phyloP scores from a whole-genome alignment of 108 stramenopile species.

The Fistulifera solaris region DNA sequence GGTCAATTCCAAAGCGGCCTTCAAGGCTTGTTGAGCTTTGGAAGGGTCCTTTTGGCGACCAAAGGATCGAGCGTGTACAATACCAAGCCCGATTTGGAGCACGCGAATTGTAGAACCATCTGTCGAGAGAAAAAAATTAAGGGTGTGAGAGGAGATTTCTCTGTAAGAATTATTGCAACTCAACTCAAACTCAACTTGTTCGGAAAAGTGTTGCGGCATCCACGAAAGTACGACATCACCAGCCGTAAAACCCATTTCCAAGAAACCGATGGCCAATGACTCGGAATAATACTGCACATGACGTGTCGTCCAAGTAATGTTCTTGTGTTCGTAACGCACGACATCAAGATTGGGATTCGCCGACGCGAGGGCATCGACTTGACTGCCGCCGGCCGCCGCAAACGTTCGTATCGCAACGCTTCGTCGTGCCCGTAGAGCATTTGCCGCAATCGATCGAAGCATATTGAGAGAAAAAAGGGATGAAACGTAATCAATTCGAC shows the following conservation, averaged over 20 bases:
- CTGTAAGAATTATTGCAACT: slow-evolving; percentile 3
- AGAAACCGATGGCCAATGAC: slow-evolving; percentile 67
- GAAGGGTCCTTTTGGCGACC: slow-evolving; percentile 54
- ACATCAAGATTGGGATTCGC: slow-evolving; percentile 71
- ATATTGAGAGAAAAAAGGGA: too few relatives aligned
- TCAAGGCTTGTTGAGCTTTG: slow-evolving; percentile 54
- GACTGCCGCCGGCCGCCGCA: slow-evolving; percentile 14
- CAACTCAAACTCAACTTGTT: slow-evolving; percentile 47
- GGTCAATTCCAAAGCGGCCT: slow-evolving; percentile 60
- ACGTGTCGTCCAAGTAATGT: slow-evolving; percentile 70
- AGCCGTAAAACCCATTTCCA: slow-evolving; percentile 69
- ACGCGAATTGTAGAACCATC: slow-evolving; percentile 88
- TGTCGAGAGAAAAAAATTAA: slow-evolving; percentile 18
- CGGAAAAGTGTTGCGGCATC: slow-evolving; percentile 74
- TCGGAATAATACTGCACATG: slow-evolving; percentile 74
- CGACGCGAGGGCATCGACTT: slow-evolving; percentile 35
- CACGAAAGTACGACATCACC: slow-evolving; percentile 82
- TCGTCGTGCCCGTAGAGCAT: too few relatives aligned
- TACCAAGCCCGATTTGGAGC: slow-evolving; percentile 78
- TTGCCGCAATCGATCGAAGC: too few relatives aligned
- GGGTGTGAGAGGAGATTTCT: slow-evolving; percentile 1
- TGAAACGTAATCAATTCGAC: too few relatives aligned
- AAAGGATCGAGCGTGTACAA: slow-evolving; percentile 69
- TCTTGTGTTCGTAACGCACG: slow-evolving; percentile 82
- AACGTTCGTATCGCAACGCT: neutral